These are phyloP conservation scores for Monosporascus sp. DNA, from an alignment of 2,329 filamentous ascomycete species.

Conservation along the genomic window DNA sequence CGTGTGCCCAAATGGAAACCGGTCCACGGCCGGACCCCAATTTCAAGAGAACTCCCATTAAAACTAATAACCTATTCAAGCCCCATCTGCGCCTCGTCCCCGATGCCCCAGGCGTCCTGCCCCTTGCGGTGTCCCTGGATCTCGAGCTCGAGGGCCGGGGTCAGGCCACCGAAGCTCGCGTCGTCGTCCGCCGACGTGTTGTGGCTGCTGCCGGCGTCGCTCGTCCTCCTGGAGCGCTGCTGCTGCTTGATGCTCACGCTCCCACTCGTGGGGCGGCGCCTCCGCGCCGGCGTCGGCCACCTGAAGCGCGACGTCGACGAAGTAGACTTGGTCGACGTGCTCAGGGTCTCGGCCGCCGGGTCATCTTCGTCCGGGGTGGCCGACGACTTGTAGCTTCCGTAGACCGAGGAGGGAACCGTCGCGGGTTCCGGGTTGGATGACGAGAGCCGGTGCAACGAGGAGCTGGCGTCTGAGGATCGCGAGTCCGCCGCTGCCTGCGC, in stretches of 20 bases:
- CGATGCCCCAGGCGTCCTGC: slow-evolving; percentile 67
- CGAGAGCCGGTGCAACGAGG: background rate
- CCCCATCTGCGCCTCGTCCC: slow-evolving; percentile 79
- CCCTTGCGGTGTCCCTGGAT: slow-evolving; percentile 48
- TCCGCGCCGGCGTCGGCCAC: slow-evolving; percentile 10
- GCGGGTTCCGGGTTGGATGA: slow-evolving; percentile 11
- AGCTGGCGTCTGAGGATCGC: slow-evolving; percentile 5
- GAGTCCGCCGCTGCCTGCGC: too few species aligned
- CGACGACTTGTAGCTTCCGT: slow-evolving; percentile 2
- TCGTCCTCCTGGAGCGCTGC: slow-evolving; percentile 34
- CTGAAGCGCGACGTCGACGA: slow-evolving; percentile 10
- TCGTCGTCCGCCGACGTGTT: slow-evolving; percentile 29
- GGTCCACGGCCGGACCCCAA: too few species aligned
- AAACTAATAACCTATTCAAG: slow-evolving; percentile 51
- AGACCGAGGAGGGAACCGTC: slow-evolving; percentile 4
- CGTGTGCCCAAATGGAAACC: too few species aligned
- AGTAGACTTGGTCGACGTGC: slow-evolving; percentile 25
- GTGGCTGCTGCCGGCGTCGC: slow-evolving; percentile 34
- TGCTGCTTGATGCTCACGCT: slow-evolving; percentile 21
- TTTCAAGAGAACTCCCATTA: background rate
- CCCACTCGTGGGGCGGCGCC: slow-evolving; percentile 17
- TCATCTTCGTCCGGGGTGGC: background rate
- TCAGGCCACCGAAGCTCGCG: slow-evolving; percentile 13
- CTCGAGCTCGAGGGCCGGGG: slow-evolving; percentile 39
- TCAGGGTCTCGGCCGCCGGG: slow-evolving; percentile 12